Evolutionary conservation across 345 rosid genomes (phyloP), one percentile per base, ranked within the genome.

Genomic region (Populus nigra): DNA sequence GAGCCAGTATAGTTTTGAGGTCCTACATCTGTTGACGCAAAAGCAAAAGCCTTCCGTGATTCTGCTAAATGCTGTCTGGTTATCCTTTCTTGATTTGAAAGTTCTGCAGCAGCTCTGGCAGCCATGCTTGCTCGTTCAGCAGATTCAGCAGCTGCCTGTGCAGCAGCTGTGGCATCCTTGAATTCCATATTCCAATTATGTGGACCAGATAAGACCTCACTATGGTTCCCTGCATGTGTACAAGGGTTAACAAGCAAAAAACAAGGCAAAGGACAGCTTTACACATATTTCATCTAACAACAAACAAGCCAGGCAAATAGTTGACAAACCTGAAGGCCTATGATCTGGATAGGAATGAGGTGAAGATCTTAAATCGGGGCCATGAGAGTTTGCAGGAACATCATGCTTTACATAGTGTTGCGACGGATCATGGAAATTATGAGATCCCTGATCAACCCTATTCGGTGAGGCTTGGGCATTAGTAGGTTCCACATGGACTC

Each of bases 51-150:
- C 63, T 68, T 75, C 15, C 20, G 84, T 27, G 89, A 78, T 61
- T 84, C 90, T 57, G 85, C 59, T 17, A 90, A 73, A 79, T 85
- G 59, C 69, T 85, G 93, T 76, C 76, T 61, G 45, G 65, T 77
- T 65, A 73, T 53, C 83, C 84, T 88, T 76, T 81, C 97, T 73
- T 71, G 91, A 76, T 89, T 89, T 62, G 98, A 90, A 81, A 96
- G 93, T 79, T 93, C 91, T 41, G 96, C 99, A 81, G 98, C 99
- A 25, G 94, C 97, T 78, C 92, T 85, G 38, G 99, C 98, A 84
- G 99, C 99, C 86, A 92, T 87, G 82, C 97, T 92, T 7, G 99
- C 98, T 84, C 87, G 89, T 86, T 96, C 99, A 39, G 98, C 99
- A 82, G 99, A 90, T 83, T 96, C 97, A 75, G 97, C 99, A 69